phyloP scores from a whole-genome alignment of 2,329 filamentous ascomycete genomes.

The Aureobasidium namibiae region DNA sequence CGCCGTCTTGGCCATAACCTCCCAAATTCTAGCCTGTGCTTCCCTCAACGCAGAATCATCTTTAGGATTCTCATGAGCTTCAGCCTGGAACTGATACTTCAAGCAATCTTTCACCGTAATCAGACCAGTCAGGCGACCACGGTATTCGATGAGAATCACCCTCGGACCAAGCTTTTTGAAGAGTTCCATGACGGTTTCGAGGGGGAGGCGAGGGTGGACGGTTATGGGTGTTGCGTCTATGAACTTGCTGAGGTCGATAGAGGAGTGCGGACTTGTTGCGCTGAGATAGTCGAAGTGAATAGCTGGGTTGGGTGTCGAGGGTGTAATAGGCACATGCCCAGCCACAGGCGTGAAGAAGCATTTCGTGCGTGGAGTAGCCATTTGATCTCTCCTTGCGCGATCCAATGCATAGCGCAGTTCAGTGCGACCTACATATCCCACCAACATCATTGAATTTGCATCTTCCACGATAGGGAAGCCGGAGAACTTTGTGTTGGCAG shows the following conservation, averaged over 20 bases:
- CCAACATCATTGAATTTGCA: constrained; percentile 57
- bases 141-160: constrained; percentile 86
- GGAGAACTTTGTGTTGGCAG: constrained; percentile 73
- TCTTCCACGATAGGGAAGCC: constrained; percentile 89
- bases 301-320: constrained; percentile 26
- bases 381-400: constrained; percentile 60
- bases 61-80: constrained; percentile 69
- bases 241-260: constrained; percentile 75
- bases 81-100: constrained; percentile 94
- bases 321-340: constrained; percentile 20
- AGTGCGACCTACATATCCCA: constrained; percentile 88
- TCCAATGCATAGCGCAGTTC: constrained; percentile 88
- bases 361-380: constrained; percentile 57
- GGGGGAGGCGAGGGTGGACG: constrained; percentile 79
- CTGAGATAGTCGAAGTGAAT: constrained; percentile 53
- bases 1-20: constrained; percentile 21
- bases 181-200: constrained; percentile 97
- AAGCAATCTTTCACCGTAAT: constrained; percentile 96
- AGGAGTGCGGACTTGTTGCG: constrained; percentile 47
- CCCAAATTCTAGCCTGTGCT: constrained; percentile 60
- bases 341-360: constrained; percentile 55
- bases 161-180: constrained; percentile 97
- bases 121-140: constrained; percentile 71
- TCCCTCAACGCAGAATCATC: constrained; percentile 48
- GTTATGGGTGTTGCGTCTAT: constrained; percentile 84